phyloP scores from a whole-genome alignment of 2,329 filamentous ascomycete species.

The Myriosclerotinia duriaeana region DNA sequence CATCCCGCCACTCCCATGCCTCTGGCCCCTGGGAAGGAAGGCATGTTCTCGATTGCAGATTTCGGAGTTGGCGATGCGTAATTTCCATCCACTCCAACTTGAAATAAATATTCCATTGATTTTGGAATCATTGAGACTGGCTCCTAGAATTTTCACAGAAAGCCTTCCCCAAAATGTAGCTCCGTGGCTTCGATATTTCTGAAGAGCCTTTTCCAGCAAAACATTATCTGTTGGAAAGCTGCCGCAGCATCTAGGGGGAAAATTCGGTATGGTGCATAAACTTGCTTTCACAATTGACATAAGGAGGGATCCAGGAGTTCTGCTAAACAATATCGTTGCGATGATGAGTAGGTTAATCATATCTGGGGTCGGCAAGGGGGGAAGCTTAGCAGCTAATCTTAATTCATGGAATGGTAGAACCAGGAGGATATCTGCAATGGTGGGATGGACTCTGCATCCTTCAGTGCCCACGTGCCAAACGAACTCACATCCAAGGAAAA shows the following conservation, averaged over 20 bases:
- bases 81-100: neutral
- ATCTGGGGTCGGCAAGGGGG: too few species aligned
- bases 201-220: neutral
- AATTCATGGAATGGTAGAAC: neutral
- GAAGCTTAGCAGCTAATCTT: neutral
- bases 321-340: neutral
- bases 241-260: neutral
- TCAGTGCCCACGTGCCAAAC: neutral
- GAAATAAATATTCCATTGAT: neutral
- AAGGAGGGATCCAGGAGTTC: neutral
- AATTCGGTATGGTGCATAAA: neutral
- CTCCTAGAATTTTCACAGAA: neutral
- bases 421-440: neutral
- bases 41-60: neutral
- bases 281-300: neutral
- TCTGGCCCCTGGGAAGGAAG: neutral
- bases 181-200: conserved; percentile 1
- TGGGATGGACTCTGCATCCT: neutral
- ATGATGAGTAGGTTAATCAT: neutral
- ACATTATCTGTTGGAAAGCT: neutral
- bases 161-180: neutral
- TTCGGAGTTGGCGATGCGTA: neutral
- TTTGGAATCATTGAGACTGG: neutral
- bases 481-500: neutral
- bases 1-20: neutral